Evolutionary conservation across 1,139 yeast genomes (phyloP).

Genomic region (Geotrichum europaeum): DNA sequence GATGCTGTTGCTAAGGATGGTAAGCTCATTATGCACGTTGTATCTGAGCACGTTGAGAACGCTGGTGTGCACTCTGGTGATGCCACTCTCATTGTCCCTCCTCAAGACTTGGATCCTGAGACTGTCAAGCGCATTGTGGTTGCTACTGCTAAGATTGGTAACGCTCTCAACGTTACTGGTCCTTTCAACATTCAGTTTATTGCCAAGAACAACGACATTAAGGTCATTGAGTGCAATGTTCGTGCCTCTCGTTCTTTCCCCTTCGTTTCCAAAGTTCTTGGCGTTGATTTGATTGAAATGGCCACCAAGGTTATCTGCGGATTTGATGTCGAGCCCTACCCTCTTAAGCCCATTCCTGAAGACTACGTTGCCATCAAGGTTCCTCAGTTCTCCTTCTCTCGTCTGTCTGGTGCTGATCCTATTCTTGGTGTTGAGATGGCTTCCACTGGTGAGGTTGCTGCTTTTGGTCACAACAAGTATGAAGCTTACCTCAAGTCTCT

Average conservation of each 20-base stretch:
- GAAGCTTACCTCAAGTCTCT: slow-evolving; percentile 96
- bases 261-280: slow-evolving; percentile 95
- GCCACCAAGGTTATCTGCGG: slow-evolving; percentile 97
- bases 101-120: slow-evolving; percentile 90
- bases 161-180: slow-evolving; percentile 95
- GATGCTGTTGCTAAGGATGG: slow-evolving; percentile 95
- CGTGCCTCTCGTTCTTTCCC: slow-evolving; percentile 99
- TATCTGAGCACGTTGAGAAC: slow-evolving; percentile 95
- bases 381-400: slow-evolving; percentile 96
- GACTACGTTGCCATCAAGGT: slow-evolving; percentile 96
- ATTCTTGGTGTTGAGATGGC: slow-evolving; percentile 99
- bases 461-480: slow-evolving; percentile 91
- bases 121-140: slow-evolving; percentile 86
- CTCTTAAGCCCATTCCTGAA: slow-evolving; percentile 79
- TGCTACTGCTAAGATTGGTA: slow-evolving; percentile 94
- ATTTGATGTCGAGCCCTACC: slow-evolving; percentile 79
- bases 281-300: slow-evolving; percentile 94
- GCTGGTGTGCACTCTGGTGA: slow-evolving; percentile 99
- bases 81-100: slow-evolving; percentile 92
- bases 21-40: slow-evolving; percentile 84
- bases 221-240: slow-evolving; percentile 96
- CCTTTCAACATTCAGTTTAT: slow-evolving; percentile 98
- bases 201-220: slow-evolving; percentile 51
- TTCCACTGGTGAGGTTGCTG: slow-evolving; percentile 98
- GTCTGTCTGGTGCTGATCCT: slow-evolving; percentile 98